Base-by-base conservation (phyloP, 345 rosid genomes). In the Clausena lansium region DNA sequence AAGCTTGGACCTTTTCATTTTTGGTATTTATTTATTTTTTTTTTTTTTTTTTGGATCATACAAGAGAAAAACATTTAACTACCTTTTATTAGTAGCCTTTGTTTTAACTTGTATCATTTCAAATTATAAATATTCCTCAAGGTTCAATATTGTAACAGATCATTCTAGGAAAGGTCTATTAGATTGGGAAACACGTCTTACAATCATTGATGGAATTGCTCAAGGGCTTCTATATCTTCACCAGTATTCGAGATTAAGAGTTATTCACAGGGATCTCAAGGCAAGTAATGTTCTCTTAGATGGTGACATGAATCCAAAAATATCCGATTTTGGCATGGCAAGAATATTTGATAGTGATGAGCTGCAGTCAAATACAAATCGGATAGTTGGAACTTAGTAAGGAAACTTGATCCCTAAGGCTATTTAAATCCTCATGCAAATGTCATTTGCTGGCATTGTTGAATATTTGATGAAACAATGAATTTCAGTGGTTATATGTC, bases 301-400 rank as follows among this genome's bases (percentile, higher is more conserved):
- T 25, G 4, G 15, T 27, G 60, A 77, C n/a, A n/a, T 68, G 47
- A 69, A 69, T 9, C 80, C 80, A 4, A 77, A 69, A 59, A 69
- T 77, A 27, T 77, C 80, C 0, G 75, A 77, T 27, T 77, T 77
- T 39, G 80, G 80, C 15, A 9, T 77, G 13, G 79, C 79, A 36
- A 77, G 67, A 68, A 55, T 57, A 13, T 66, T 77, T 55, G 24
- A 28, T 7, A 63, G 10, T n/a, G 71, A 67, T 24, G 71, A 39
- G 1, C 1, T 11, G 1, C 32, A 67, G 10, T 27, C 30, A 39
- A n/a, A 19, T n/a, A 76, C 72, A 0, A 67, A 35, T 9, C 57
- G 73, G 11, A 63, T 76, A 4, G 35, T 76, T 2, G 79, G 79
- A 57, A 76, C 79, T 55, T 76, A 67, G 67, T 76, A 38, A 57